A percentile compares a stretch with the other conserved stretches of the same genome.
Conservation (phyloP, 2,329 filamentous ascomycete species). For the Alternaria gaisen region DNA sequence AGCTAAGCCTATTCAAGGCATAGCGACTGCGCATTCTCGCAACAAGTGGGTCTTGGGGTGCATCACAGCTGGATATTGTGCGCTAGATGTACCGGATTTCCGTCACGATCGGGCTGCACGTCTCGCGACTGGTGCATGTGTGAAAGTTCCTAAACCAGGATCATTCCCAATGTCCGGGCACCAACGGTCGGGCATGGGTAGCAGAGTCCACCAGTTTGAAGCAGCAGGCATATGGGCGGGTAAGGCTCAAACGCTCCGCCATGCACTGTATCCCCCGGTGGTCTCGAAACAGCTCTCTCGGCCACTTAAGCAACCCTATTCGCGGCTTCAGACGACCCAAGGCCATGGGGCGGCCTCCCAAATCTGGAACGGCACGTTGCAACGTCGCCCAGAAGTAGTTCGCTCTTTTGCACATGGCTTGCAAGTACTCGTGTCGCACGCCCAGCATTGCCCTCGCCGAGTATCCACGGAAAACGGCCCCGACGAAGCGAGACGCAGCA, state of each 20-base stretch:
- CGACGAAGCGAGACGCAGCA: slow-evolving; percentile 13
- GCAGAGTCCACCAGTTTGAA: background rate
- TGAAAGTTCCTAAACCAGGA: slow-evolving; percentile 12
- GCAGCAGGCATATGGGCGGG: slow-evolving; percentile 20
- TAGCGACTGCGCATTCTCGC: slow-evolving; percentile 31
- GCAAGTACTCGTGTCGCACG: slow-evolving; percentile 7
- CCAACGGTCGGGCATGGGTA: slow-evolving; percentile 21
- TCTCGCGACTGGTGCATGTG: slow-evolving; percentile 22
- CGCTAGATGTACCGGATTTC: slow-evolving; percentile 19
- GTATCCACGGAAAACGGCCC: slow-evolving; percentile 20
- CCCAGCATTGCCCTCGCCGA: slow-evolving; percentile 20
- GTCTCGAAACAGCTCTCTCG: slow-evolving; percentile 8
- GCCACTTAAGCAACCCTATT: slow-evolving; percentile 15
- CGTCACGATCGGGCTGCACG: slow-evolving; percentile 16
- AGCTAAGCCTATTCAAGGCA: slow-evolving; percentile 28
- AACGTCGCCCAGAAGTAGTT: slow-evolving; percentile 33
- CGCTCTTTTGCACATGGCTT: slow-evolving; percentile 22
- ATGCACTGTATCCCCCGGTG: slow-evolving; percentile 34
- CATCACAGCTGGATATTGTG: slow-evolving; percentile 27
- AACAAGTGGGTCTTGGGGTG: slow-evolving; percentile 8
- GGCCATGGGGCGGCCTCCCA: slow-evolving; percentile 25
- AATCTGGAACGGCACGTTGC: slow-evolving; percentile 31
- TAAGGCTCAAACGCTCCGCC: slow-evolving; percentile 32
- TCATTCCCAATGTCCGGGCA: slow-evolving; percentile 22
- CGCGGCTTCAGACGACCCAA: slow-evolving; percentile 20